Evolutionary conservation across 768 basidiomycete genomes (phyloP).

Genomic region (Pholiota microspora): DNA sequence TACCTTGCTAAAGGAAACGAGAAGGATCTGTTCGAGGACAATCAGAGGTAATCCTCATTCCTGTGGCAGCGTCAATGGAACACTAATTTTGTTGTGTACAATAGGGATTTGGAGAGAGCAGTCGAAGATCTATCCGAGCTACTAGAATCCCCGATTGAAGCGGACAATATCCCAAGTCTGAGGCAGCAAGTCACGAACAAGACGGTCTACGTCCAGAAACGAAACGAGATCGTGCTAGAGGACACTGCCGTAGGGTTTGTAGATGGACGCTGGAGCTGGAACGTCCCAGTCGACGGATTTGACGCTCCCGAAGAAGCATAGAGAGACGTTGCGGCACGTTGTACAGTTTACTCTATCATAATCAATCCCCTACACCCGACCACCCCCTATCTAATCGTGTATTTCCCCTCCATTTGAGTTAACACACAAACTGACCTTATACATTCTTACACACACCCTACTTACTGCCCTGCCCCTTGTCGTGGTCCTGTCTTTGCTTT

Average conservation of each 20-base stretch:
- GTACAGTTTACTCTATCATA: not conserved
- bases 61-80: not conserved
- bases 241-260: conserved; percentile 90
- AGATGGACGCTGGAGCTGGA: conserved; percentile 87
- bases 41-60: conserved; percentile 66
- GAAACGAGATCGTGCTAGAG: conserved; percentile 92
- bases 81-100: not conserved
- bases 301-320: conserved; percentile 42
- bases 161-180: conserved; percentile 75
- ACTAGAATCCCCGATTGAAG: conserved; percentile 87
- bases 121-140: conserved; percentile 95
- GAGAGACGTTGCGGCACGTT: not conserved
- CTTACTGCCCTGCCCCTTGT: not conserved
- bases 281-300: conserved; percentile 67
- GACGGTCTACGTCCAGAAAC: conserved; percentile 96
- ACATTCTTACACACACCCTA: not conserved
- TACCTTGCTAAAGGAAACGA: conserved; percentile 88
- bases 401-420: not conserved
- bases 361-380: not conserved
- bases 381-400: not conserved
- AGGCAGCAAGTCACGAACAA: conserved; percentile 95
- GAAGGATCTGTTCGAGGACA: conserved; percentile 97
- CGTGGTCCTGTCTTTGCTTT: not conserved
- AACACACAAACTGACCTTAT: not conserved
- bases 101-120: conserved; percentile 87